A percentile compares a stretch with the other conserved stretches of the same genome.
Conservation (phyloP, 495 filamentous ascomycete species). For the Amorphotheca resinae region DNA sequence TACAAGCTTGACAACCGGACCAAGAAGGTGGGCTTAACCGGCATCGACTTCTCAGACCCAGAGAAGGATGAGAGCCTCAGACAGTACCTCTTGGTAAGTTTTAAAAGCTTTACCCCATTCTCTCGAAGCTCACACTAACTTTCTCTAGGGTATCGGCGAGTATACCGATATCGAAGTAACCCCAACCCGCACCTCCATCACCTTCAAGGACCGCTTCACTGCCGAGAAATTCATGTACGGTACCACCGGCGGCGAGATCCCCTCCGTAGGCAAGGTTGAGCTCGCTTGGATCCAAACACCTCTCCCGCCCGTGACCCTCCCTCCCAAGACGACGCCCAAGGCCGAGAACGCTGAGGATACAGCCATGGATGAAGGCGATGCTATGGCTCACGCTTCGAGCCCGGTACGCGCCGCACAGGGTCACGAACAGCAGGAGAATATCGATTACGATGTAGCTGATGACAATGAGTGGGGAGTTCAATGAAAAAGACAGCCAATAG, state of each 20-base stretch:
- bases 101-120: slow-evolving; percentile 1
- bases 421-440: slow-evolving; percentile 18
- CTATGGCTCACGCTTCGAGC: slow-evolving; percentile 19
- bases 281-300: slow-evolving; percentile 53
- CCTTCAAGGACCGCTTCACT: slow-evolving; percentile 80
- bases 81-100: slow-evolving; percentile 73
- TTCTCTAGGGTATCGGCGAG: slow-evolving; percentile 62
- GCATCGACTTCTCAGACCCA: slow-evolving; percentile 48
- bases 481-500: no score
- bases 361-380: slow-evolving; percentile 20
- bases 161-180: slow-evolving; percentile 63
- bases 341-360: slow-evolving; percentile 8
- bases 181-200: slow-evolving; percentile 48
- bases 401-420: slow-evolving; percentile 5
- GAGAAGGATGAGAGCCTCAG: slow-evolving; percentile 74
- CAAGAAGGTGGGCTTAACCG: slow-evolving; percentile 59
- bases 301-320: slow-evolving; percentile 26
- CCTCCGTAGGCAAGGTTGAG: slow-evolving; percentile 64
- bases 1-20: slow-evolving; percentile 83
- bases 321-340: neutral
- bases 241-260: slow-evolving; percentile 46
- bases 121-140: slow-evolving; percentile 12
- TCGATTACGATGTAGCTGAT: slow-evolving; percentile 35
- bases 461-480: slow-evolving; percentile 25
- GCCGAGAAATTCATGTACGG: slow-evolving; percentile 76